Evolutionary conservation across 768 basidiomycete genomes (phyloP), one percentile per base, ranked within the genome.

Genomic region (Lanmaoa rubissima): DNA sequence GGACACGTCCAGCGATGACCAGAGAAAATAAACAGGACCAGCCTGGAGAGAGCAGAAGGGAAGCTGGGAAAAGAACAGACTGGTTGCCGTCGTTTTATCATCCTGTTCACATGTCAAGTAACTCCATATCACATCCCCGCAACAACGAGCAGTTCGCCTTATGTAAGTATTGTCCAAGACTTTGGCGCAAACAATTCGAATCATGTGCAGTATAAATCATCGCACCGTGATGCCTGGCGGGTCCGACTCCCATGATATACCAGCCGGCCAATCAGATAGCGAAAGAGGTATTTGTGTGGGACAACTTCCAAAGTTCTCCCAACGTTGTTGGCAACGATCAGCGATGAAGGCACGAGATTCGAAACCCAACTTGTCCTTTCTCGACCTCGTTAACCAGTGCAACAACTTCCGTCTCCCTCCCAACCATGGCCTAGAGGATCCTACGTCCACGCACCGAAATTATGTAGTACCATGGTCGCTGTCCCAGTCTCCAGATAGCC

Each of bases 371-470:
- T 38, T 66, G 35, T 78, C 80, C 19, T 85, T 86, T 62, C 78
- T 93, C 26, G 79, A 87, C 26, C 67, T 94, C 55, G 73, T 94
- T 58, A 75, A 84, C 49, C 67, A 73, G 41, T 92, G 89, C 78
- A 84, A 94, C 71, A 94, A 94, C 70, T 84, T 83, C 53, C 78
- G 75, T 38, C 61, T 70, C 57, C 78, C 65, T 71, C 60, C 55
- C 66, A 67, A 57, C 53, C 65, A 55, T 55, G 58, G 54, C 16
- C 63, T 51, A 28, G 48, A 52, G 19, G 54, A 71, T 48, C 73
- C 69, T 17, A 52, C 39, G 71, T 52, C 34, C 41, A 57, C 71
- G 16, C 71, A 75, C 49, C 60, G 69, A 14, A 82, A 83, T 64
- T 61, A 65, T 16, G 74, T 91, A 28, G 73, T 83, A 13, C 82